phyloP scores from a whole-genome alignment of 768 basidiomycete genomes.

The Serpula lacrymans region DNA sequence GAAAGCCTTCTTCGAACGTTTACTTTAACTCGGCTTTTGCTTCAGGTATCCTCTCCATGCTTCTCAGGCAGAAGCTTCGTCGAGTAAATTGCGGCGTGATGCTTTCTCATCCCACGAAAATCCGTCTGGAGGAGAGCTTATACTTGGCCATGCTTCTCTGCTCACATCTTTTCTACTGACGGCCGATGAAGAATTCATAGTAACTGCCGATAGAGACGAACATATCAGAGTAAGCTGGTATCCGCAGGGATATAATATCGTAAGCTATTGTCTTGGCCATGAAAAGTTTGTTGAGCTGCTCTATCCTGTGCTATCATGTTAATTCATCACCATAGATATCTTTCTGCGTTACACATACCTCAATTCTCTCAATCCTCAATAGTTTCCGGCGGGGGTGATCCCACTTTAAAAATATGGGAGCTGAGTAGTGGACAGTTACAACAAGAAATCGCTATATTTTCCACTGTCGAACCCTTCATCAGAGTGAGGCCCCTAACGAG shows the following conservation, averaged over 20 bases:
- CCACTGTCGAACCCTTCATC: slow-evolving; percentile 47
- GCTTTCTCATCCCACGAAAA: slow-evolving; percentile 61
- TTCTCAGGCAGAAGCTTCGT: slow-evolving; percentile 6
- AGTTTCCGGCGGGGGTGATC: slow-evolving; percentile 89
- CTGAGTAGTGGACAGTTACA: slow-evolving; percentile 63
- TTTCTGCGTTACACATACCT: slow-evolving; percentile 79
- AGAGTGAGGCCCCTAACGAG: slow-evolving; percentile 13
- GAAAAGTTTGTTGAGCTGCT: slow-evolving; percentile 50
- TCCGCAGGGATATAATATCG: slow-evolving; percentile 82
- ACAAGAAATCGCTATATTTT: slow-evolving; percentile 49
- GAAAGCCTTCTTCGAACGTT: not conserved
- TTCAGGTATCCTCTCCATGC: slow-evolving; percentile 60
- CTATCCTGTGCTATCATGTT: slow-evolving; percentile 2
- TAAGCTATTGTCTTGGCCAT: slow-evolving; percentile 85
- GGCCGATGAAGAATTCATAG: slow-evolving; percentile 64
- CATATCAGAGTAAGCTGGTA: slow-evolving; percentile 91
- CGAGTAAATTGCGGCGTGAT: slow-evolving; percentile 26
- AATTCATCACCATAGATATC: slow-evolving; percentile 50
- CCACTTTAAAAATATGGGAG: slow-evolving; percentile 72
- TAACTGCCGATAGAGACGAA: slow-evolving; percentile 93
- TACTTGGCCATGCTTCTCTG: slow-evolving; percentile 88
- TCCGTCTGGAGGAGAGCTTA: slow-evolving; percentile 61
- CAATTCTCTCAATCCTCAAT: slow-evolving; percentile 42
- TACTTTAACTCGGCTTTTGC: slow-evolving; percentile 3
- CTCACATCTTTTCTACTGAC: slow-evolving; percentile 72